Evolutionary conservation across 305 asterid species (phyloP), one percentile per base, ranked within the genome.

Genomic region (Salvia sclarea): DNA sequence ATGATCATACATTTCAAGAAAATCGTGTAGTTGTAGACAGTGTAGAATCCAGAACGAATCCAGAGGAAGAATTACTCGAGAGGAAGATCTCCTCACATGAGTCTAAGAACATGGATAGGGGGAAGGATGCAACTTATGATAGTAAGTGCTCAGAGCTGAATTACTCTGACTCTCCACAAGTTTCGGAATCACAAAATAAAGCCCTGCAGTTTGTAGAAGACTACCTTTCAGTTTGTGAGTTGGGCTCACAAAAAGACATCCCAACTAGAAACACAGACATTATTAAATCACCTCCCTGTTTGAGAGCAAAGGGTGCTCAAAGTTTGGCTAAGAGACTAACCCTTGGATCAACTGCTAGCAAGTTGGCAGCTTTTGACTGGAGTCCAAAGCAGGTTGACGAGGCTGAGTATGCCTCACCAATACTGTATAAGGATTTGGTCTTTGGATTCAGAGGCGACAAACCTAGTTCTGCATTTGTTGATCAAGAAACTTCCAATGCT

Each of bases 161-260:
- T n/a, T n/a, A n/a, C n/a, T n/a, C 40, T 25, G 81, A 77, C 68
- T 82, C 85, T 79, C 82, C 79, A 54, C 92, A 74, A 67, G 79
- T 83, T 69, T 75, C 58, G 72, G 91, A 78, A 54, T 66, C 88
- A 53, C 82, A 75, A 48, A 77, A 71, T 68, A 71, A 78, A 60
- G 95, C 92, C 76, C 77, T 88, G 64, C 81, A 75, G 6, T 90
- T 90, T 71, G 86, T 92, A 4, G 89, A 92, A 72, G 86, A 65
- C 49, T 92, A 81, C 77, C 83, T 92, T 35, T 83, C 90, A 60
- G 69, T 50, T 61, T 80, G 68, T 77, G 78, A 78, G 72, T 74
- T 78, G 35, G 73, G 75, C 64, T 70, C 78, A 20, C 33, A 37
- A 57, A 75, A 69, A 63, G 77, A 79, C 50, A 48, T 70, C 54